These are phyloP conservation scores for Symbiodinium natans DNA, from an alignment of 73 alveolate species.

Conservation along the genomic window DNA sequence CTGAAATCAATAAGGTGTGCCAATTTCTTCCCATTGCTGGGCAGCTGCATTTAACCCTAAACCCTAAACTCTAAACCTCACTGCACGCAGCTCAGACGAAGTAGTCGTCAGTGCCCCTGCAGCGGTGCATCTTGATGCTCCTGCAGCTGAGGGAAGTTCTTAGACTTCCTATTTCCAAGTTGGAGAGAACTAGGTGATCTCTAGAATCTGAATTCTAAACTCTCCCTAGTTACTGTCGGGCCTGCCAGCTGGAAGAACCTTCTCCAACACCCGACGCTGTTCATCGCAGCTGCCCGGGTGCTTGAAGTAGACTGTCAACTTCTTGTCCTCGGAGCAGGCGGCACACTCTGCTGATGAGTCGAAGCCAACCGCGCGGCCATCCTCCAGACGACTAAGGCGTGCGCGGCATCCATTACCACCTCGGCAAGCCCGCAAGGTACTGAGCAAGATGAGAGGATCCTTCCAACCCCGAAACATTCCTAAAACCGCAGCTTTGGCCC, in stretches of 20 bases:
- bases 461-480: no score
- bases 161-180: no score
- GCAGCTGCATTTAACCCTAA: no score
- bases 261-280: background rate
- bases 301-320: background rate
- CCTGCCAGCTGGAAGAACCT: background rate
- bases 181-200: no score
- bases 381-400: background rate
- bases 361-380: no score
- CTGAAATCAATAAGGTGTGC: no score
- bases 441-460: no score
- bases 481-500: no score
- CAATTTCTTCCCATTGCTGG: no score
- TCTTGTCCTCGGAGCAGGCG: background rate
- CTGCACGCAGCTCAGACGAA: background rate
- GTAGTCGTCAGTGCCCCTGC: constrained; percentile 22
- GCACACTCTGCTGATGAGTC: background rate
- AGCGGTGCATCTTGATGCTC: constrained; percentile 5
- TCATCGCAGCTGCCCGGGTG: constrained; percentile 13
- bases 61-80: no score
- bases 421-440: no score
- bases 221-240: background rate
- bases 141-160: background rate
- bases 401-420: background rate
- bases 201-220: no score